These are phyloP conservation scores for Hyaloscypha variabilis DNA, from an alignment of 495 filamentous ascomycete species.

Conservation along the genomic window DNA sequence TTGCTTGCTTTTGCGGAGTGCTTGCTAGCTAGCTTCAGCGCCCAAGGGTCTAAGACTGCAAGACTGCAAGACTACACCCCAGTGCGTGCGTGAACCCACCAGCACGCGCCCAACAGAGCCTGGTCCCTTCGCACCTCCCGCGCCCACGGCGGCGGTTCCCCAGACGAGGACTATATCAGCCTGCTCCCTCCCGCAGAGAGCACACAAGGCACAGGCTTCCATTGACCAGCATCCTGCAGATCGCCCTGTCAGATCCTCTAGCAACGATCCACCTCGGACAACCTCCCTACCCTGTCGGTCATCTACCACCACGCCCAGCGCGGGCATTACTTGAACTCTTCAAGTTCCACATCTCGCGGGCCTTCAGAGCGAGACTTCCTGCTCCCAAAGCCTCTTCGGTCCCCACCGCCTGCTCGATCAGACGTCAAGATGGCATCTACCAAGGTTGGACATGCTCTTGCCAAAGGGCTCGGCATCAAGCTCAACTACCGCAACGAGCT, in stretches of 20 bases:
- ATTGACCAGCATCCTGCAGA: conserved; percentile 16
- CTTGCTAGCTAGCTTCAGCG: neutral
- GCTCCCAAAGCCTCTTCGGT: conserved; percentile 8
- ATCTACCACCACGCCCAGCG: neutral
- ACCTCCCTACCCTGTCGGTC: neutral
- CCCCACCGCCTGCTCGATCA: neutral
- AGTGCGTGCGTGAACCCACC: conserved; percentile 3
- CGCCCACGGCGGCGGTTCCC: conserved; percentile 19
- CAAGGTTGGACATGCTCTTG: conserved; percentile 71
- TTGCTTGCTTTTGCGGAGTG: neutral
- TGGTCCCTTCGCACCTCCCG: conserved; percentile 7
- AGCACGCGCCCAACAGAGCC: neutral
- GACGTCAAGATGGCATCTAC: conserved; percentile 33
- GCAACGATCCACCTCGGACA: neutral
- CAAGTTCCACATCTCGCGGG: neutral
- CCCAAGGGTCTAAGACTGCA: too few relatives aligned
- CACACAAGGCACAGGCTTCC: neutral
- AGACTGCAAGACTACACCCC: too few relatives aligned
- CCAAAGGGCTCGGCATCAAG: conserved; percentile 85
- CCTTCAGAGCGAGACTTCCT: neutral
- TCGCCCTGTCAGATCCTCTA: neutral
- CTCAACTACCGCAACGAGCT: conserved; percentile 60
- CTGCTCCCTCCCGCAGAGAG: conserved; percentile 2
- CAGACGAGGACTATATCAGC: conserved; percentile 22
- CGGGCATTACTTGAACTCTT: neutral